phyloP scores from a whole-genome alignment of 768 basidiomycete genomes.

The Phaffia tasmanica region DNA sequence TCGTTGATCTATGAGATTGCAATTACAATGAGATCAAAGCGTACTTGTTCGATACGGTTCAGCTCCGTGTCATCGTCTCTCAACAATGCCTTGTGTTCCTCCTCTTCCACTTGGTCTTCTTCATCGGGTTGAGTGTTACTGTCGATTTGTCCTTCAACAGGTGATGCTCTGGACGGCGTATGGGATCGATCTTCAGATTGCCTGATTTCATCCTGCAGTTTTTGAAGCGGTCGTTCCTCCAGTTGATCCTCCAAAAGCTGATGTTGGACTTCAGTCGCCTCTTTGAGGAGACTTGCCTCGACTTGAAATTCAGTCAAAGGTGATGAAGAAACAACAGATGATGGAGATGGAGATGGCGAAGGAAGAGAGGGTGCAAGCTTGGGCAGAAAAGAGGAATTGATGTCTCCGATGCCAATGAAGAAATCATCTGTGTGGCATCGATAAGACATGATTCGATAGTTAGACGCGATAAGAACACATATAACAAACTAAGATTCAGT shows the following conservation, averaged over 20 bases:
- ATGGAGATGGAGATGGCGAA: constrained; percentile 29
- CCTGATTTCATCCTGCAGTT: constrained; percentile 15
- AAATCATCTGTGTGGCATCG: constrained; percentile 62
- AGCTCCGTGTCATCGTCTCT: too few relatives aligned
- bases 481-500: neutral
- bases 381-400: constrained; percentile 87
- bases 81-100: neutral
- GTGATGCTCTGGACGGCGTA: too few relatives aligned
- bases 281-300: neutral
- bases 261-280: neutral
- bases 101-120: neutral
- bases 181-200: neutral
- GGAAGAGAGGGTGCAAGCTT: constrained; percentile 48
- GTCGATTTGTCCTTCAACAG: too few relatives aligned
- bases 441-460: neutral
- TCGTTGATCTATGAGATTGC: neutral
- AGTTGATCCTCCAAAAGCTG: constrained; percentile 5
- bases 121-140: neutral
- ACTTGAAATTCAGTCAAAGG: constrained; percentile 16
- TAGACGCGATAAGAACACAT: neutral
- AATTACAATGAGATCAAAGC: neutral
- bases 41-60: too few relatives aligned
- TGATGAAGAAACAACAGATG: constrained; percentile 22
- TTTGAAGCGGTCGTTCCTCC: constrained; percentile 11
- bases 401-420: constrained; percentile 95